Conservation (phyloP, 139 green algal species). For the Chlorella vulgaris region DNA sequence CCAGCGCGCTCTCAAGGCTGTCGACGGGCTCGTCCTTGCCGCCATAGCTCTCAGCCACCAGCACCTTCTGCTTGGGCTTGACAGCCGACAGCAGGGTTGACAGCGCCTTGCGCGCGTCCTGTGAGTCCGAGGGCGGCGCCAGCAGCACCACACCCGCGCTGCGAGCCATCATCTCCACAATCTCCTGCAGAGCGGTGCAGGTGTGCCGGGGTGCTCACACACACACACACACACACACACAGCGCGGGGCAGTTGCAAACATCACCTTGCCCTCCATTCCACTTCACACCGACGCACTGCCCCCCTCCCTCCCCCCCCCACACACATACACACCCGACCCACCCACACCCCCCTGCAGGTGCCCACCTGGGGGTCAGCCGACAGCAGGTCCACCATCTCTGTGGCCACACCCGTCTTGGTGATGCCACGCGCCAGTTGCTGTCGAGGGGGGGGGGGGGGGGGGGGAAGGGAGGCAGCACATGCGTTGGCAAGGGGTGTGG, state of each 20-base stretch:
- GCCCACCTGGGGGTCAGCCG: constrained; percentile 76
- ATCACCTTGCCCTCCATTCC: neutral
- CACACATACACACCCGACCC: neutral
- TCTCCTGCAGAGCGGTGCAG: constrained; percentile 55
- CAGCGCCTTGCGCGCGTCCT: constrained; percentile 64
- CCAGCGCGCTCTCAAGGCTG: constrained; percentile 67
- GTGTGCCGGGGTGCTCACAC: too few species aligned
- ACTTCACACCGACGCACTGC: neutral
- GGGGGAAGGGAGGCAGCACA: neutral
- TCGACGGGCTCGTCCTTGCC: constrained; percentile 96
- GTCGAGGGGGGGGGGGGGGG: constrained; percentile 25
- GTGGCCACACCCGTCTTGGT: constrained; percentile 87
- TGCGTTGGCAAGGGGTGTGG: neutral
- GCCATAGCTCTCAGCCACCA: constrained; percentile 94
- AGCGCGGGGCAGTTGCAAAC: too few species aligned
- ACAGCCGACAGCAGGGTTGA: constrained; percentile 73
- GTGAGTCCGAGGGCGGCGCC: constrained; percentile 61
- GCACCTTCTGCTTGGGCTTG: constrained; percentile 85
- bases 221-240: too few species aligned
- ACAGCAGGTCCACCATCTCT: constrained; percentile 92
- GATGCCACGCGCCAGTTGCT: constrained; percentile 93
- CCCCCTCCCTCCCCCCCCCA: neutral
- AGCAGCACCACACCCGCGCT: constrained; percentile 86
- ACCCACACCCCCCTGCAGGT: neutral
- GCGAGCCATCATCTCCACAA: constrained; percentile 74